Base-by-base conservation (phyloP, 768 basidiomycete genomes). In the Lyophyllum atratum region DNA sequence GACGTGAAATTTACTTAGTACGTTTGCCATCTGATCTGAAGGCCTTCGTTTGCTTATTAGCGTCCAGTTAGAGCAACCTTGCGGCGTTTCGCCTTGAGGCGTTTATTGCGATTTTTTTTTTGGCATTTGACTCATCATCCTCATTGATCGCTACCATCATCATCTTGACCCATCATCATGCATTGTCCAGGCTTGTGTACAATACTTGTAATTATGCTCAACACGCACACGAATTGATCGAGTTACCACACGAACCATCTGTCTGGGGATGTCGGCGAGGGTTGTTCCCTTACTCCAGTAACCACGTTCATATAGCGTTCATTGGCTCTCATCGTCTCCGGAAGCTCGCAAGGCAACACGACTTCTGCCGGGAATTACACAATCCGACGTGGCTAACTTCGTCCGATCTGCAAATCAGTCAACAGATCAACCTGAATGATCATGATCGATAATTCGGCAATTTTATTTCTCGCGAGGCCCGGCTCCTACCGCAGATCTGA, bases 381-480 rank as follows among this genome's bases (percentile, higher is more conserved):
- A 31, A 37, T 54, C 57, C 53, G 52, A 55, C 31, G 26, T 56
- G 31, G n/a, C 10, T 37, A 48, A 52, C 52, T 65, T 58, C 33
- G 49, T 59, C 66, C 63, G 65, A 66, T 69, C 62, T 63, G 64
- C 58, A 66, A 66, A 68, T 70, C 70, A 68, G 65, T 33, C 15
- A 14, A 52, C 49, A 58, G 54, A 59, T 59, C 53, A 52, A 49
- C 48, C 58, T 42, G 51, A 54, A 48, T 73, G 72, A 73, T 73
- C 72, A 73, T 73, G 72, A 73, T 73, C 70, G 70, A 69, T 70
- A 58, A 12, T 59, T 68, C 66, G 64, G 67, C 58, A 56, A 63
- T 62, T 66, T 63, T 67, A 48, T 61, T 54, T 54, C 50, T 63
- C 39, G 58, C 51, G 53, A 56, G 60, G 37, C 42, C 59, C 64